These are phyloP conservation scores for Zangia roseola DNA, from an alignment of 768 basidiomycete species.

Conservation along the genomic window DNA sequence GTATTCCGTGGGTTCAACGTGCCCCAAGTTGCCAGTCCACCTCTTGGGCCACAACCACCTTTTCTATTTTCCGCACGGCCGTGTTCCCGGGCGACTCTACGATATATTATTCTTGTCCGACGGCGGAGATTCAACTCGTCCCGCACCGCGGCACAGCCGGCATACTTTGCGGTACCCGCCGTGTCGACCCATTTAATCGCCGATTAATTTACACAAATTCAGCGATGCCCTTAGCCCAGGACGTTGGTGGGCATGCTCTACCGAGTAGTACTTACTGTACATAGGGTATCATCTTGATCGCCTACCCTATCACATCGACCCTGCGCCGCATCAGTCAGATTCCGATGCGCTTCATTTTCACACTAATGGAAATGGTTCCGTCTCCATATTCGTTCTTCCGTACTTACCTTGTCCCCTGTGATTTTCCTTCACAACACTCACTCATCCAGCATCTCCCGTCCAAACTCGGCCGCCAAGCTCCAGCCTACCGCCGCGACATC, in stretches of 20 bases:
- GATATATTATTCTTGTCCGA: slow-evolving; percentile 8
- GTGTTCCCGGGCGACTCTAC: slow-evolving; percentile 5
- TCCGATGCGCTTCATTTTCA: slow-evolving; percentile 30
- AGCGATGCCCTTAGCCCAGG: slow-evolving; percentile 30
- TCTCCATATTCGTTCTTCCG: too few species aligned
- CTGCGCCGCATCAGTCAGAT: slow-evolving; percentile 32
- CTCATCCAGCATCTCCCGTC: slow-evolving; percentile 7
- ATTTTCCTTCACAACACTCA: not conserved
- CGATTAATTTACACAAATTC: slow-evolving; percentile 23
- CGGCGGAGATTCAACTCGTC: slow-evolving; percentile 29
- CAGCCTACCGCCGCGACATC: slow-evolving; percentile 22
- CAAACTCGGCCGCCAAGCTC: slow-evolving; percentile 22
- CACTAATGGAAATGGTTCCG: slow-evolving; percentile 24
- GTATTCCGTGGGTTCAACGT: slow-evolving; percentile 16
- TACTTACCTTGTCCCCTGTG: too few species aligned
- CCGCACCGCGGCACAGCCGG: slow-evolving; percentile 30
- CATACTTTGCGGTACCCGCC: slow-evolving; percentile 12
- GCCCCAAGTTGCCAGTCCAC: not conserved
- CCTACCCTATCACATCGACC: slow-evolving; percentile 39
- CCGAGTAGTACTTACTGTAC: slow-evolving; percentile 18
- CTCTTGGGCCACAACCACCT: not conserved
- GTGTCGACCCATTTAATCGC: slow-evolving; percentile 29
- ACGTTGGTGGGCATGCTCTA: slow-evolving; percentile 9
- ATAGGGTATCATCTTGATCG: slow-evolving; percentile 34
- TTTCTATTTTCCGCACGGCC: not conserved